Percentiles rank a stretch among this genome's conserved stretches.
Evolutionary conservation across 768 basidiomycete species (phyloP).

Genomic region (Suillus fuscotomentosus): DNA sequence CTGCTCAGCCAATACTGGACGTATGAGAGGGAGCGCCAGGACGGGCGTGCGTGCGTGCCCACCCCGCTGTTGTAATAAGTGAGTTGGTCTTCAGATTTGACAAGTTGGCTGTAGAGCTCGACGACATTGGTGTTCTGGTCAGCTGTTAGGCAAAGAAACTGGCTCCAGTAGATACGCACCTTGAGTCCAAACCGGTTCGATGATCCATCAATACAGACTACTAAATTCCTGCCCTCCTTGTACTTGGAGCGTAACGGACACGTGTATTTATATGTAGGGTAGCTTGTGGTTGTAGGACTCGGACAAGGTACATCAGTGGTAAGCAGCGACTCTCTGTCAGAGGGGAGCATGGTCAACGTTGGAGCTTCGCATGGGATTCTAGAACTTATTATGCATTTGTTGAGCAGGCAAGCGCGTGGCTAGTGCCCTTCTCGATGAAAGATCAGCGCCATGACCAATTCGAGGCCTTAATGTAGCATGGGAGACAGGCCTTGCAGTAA

Average conservation of each 20-base stretch:
- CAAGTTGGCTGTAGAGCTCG: conserved; percentile 25
- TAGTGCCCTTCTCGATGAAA: neutral
- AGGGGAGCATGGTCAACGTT: neutral
- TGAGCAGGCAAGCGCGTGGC: neutral
- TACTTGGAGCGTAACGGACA: neutral
- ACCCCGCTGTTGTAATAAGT: conserved; percentile 32
- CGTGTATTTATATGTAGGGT: neutral
- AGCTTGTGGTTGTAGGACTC: neutral
- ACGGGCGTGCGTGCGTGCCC: conserved; percentile 25
- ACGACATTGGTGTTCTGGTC: conserved; percentile 31
- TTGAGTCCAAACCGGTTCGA: conserved; percentile 11
- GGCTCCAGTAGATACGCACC: neutral
- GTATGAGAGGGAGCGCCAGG: conserved; percentile 14
- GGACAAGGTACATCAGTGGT: neutral
- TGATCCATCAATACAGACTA: conserved; percentile 19
- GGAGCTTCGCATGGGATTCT: too few species aligned
- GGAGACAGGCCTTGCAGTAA: too few species aligned
- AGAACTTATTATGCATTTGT: neutral
- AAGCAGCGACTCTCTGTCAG: neutral
- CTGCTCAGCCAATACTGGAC: conserved; percentile 20
- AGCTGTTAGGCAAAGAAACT: neutral
- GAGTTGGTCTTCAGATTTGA: conserved; percentile 19
- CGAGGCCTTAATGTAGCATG: neutral
- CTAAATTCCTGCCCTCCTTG: conserved; percentile 8
- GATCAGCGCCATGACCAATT: neutral